Conservation (phyloP, 2,329 filamentous ascomycete genomes). For the Claviceps sp. region DNA sequence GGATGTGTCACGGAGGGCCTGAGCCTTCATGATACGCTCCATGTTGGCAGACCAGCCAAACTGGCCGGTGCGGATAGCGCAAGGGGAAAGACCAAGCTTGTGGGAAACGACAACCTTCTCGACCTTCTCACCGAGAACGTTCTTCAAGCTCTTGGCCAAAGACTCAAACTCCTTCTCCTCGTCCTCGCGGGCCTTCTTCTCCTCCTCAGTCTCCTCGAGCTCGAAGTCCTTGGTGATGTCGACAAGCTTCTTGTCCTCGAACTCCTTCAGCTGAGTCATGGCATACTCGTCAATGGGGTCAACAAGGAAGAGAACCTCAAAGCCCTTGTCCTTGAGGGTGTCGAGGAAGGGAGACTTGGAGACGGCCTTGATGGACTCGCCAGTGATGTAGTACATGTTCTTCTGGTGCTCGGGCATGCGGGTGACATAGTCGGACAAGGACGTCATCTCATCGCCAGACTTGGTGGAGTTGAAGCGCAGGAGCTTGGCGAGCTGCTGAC, state of each 20-base stretch:
- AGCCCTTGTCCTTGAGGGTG: slow-evolving; percentile 96
- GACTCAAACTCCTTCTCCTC: slow-evolving; percentile 98
- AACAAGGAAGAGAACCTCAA: slow-evolving; percentile 97
- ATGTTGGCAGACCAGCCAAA: slow-evolving; percentile 99
- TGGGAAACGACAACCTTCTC: slow-evolving; percentile 99
- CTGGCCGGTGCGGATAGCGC: slow-evolving; percentile 97
- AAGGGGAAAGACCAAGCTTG: slow-evolving; percentile 90
- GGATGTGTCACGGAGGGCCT: slow-evolving; percentile 97
- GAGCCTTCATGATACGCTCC: slow-evolving; percentile 99
- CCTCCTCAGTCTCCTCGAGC: slow-evolving; percentile 98
- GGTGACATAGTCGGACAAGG: slow-evolving; percentile 92
- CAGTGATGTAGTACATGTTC: slow-evolving; percentile 99
- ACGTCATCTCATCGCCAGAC: slow-evolving; percentile 91
- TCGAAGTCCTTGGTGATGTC: slow-evolving; percentile 99
- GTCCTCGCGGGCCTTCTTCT: slow-evolving; percentile 89
- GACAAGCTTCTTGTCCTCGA: slow-evolving; percentile 99
- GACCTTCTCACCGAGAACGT: slow-evolving; percentile 96
- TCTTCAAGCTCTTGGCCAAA: slow-evolving; percentile 96
- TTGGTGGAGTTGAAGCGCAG: slow-evolving; percentile 98
- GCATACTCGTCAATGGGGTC: slow-evolving; percentile 99
- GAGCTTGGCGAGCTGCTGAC: slow-evolving; percentile 82
- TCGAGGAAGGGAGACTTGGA: slow-evolving; percentile 98
- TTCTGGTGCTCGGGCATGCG: slow-evolving; percentile 99
- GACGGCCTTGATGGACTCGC: slow-evolving; percentile 97
- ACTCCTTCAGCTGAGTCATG: slow-evolving; percentile 99